Conservation (phyloP, 208 protist species). For the Crithidia brevicula region DNA sequence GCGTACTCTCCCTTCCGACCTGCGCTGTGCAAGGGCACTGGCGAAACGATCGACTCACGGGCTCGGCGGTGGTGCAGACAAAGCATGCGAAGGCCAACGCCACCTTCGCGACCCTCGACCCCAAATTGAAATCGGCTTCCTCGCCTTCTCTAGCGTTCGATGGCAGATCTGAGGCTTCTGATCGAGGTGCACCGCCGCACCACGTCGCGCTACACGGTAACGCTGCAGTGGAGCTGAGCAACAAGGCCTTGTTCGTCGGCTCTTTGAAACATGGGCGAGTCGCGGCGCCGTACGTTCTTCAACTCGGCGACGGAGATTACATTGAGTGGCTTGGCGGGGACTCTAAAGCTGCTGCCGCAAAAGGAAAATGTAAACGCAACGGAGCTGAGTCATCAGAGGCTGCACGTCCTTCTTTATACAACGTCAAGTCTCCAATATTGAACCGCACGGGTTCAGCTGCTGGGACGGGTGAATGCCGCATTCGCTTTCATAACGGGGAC, state of each 20-base stretch:
- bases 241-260: constrained; percentile 50
- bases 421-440: not conserved
- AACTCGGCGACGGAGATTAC: constrained; percentile 49
- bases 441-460: not conserved
- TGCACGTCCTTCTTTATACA: no score
- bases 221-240: constrained; percentile 53
- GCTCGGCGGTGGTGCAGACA: constrained; percentile 27
- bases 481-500: constrained; percentile 65
- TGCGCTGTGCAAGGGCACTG: constrained; percentile 59
- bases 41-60: constrained; percentile 37
- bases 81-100: constrained; percentile 20
- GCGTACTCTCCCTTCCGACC: constrained; percentile 52
- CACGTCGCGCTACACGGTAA: constrained; percentile 33
- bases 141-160: not conserved
- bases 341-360: not conserved
- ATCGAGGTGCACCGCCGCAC: not conserved
- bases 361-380: no score
- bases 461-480: constrained; percentile 50
- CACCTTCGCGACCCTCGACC: not conserved
- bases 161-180: not conserved
- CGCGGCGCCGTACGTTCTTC: constrained; percentile 33
- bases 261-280: constrained; percentile 26
- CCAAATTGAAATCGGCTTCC: not conserved
- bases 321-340: constrained; percentile 53
- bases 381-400: no score